Percentiles rank a stretch among this genome's conserved stretches.
phyloP scores from a whole-genome alignment of 2,329 filamentous ascomycete genomes.

The Diaporthe vexans region DNA sequence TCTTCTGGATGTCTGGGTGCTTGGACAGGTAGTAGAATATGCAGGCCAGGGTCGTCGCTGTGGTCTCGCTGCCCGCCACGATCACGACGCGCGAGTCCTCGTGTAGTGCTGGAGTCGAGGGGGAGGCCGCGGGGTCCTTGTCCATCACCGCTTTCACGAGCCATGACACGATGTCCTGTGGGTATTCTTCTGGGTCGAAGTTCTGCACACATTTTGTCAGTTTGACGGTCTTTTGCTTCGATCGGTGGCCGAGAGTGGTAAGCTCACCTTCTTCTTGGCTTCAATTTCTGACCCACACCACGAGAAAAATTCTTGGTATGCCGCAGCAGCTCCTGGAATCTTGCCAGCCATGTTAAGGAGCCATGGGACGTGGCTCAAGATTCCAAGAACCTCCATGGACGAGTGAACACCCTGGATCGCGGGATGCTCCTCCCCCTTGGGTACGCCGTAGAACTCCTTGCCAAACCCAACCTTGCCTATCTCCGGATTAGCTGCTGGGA shows the following conservation, averaged over 20 bases:
- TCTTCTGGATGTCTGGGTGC: constrained; percentile 34
- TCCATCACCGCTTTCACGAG: constrained; percentile 55
- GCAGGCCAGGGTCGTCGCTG: constrained; percentile 39
- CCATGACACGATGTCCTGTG: constrained; percentile 56
- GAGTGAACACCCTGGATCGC: constrained; percentile 53
- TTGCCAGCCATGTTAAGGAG: constrained; percentile 49
- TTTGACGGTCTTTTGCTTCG: not conserved
- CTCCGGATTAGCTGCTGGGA: not conserved
- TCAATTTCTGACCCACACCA: constrained; percentile 49
- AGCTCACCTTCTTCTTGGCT: constrained; percentile 50
- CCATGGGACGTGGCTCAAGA: constrained; percentile 53
- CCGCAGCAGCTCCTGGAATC: constrained; percentile 49
- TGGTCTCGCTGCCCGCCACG: constrained; percentile 42
- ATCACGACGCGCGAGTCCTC: constrained; percentile 50
- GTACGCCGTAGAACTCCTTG: constrained; percentile 46
- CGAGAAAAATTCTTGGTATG: constrained; percentile 49
- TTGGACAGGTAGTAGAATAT: constrained; percentile 42
- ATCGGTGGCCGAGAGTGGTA: not conserved
- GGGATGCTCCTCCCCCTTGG: constrained; percentile 46
- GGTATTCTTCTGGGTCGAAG: constrained; percentile 47
- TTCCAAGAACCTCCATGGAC: constrained; percentile 51
- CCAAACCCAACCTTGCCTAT: constrained; percentile 45
- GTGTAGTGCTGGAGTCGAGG: constrained; percentile 47
- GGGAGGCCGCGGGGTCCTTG: constrained; percentile 52
- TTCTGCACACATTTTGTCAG: constrained; percentile 37